Evolutionary conservation across 2,329 filamentous ascomycete genomes (phyloP), one percentile per base, ranked within the genome.

Genomic region (Ustilaginoidea virens): DNA sequence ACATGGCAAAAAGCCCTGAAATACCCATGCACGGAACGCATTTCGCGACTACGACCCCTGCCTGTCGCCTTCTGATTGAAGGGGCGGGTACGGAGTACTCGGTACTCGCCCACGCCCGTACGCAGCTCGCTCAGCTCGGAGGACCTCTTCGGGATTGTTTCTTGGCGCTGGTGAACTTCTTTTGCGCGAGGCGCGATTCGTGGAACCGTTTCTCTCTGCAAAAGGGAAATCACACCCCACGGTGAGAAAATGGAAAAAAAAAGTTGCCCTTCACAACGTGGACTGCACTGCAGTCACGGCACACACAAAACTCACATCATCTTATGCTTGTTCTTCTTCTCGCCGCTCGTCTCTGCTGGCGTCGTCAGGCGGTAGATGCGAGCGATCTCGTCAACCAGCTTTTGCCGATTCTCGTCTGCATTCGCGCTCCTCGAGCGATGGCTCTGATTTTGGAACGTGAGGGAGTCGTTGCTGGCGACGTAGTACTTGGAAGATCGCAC

Each of bases 401-500:
- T 66, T 15, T 46, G 43, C 18, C 53, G 53, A 40, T 73, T 74
- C 22, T 69, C 62, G 1, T 64, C 58, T 7, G 53, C 49, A 39
- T 74, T 74, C 27, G 60, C 56, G 11, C 51, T 50, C 25, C 65
- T 54, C 22, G 62, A 67, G 13, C 69, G 56, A 30, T 64, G 56
- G 2, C 58, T 63, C 42, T 74, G 69, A 0, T 64, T 64, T 30
- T 69, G 60, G 19, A 74, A 61, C 1, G 56, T 61, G 34, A 72
- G 57, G 23, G 58, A 60, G 42, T 73, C 64, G 34, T 47, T 68
- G 20, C 55, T 46, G 23, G 48, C 53, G 1, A 61, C 56, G 42
- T 71, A 73, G 40, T 71, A 71, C 24, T 55, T 66, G 3, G 66
- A 72, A 15, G 45, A 38, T n/a, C 63, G 56, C 17, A 73, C 39